phyloP scores from a whole-genome alignment of 2,329 filamentous ascomycete genomes.

The Plenodomus biglobosus region DNA sequence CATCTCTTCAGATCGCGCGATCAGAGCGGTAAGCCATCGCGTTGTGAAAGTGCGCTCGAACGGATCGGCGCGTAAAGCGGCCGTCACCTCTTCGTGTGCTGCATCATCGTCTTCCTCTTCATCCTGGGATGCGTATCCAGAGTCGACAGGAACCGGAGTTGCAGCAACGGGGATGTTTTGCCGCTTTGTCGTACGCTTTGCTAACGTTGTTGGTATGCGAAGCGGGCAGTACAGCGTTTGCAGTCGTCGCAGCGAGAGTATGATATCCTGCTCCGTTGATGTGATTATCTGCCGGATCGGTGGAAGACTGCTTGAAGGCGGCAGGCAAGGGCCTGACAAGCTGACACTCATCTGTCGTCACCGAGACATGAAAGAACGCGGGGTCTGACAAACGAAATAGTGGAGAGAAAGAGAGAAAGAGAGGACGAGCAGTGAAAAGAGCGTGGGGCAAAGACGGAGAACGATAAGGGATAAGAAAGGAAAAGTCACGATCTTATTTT shows the following conservation, averaged over 20 bases:
- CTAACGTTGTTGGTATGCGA: conserved; percentile 27
- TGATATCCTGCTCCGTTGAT: conserved; percentile 27
- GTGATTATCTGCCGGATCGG: conserved; percentile 26
- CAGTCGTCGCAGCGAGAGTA: conserved; percentile 28
- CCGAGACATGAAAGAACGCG: neutral
- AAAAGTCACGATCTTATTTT: conserved; percentile 6
- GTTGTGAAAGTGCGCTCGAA: conserved; percentile 37
- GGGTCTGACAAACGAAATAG: conserved; percentile 2
- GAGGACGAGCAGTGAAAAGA: conserved; percentile 18
- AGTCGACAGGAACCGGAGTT: conserved; percentile 33
- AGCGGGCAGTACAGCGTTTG: conserved; percentile 39
- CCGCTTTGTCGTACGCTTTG: conserved; percentile 11
- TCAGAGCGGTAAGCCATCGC: conserved; percentile 39
- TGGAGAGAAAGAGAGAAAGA: conserved; percentile 11
- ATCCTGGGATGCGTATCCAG: conserved; percentile 40
- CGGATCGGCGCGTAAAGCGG: conserved; percentile 34
- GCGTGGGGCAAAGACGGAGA: conserved; percentile 22
- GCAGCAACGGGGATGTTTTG: conserved; percentile 17
- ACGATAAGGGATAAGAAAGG: conserved; percentile 24
- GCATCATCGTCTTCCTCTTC: conserved; percentile 31
- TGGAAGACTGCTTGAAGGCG: conserved; percentile 39
- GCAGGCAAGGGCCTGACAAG: conserved; percentile 27
- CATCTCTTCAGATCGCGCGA: conserved; percentile 34
- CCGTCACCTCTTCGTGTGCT: conserved; percentile 25
- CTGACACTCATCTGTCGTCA: conserved; percentile 30